Evolutionary conservation across 345 rosid species (phyloP).

Genomic region (Arabis hirsuta): DNA sequence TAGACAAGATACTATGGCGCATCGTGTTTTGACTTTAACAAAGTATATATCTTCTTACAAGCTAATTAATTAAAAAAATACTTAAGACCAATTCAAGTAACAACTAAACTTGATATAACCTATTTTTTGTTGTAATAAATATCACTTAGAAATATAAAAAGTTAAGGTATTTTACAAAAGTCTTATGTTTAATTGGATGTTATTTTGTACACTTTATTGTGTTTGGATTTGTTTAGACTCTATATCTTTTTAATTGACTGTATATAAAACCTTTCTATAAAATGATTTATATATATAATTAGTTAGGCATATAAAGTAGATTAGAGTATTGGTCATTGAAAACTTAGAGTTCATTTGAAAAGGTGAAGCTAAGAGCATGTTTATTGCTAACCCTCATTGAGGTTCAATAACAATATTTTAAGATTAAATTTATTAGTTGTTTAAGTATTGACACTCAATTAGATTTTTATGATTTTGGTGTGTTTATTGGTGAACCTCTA

Average conservation of each 20-base stretch:
- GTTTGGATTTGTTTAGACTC: not conserved
- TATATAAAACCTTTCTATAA: not conserved
- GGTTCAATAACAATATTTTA: too few relatives aligned
- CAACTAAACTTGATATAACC: too few relatives aligned
- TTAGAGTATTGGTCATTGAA: not conserved
- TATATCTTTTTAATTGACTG: not conserved
- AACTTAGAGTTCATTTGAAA: conserved; percentile 10
- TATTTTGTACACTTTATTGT: not conserved
- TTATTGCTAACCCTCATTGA: too few relatives aligned
- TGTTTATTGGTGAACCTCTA: too few relatives aligned
- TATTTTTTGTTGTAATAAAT: too few relatives aligned
- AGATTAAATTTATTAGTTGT: too few relatives aligned
- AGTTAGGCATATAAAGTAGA: not conserved
- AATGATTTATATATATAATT: not conserved
- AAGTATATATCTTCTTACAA: conserved; percentile 5
- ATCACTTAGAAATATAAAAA: too few relatives aligned
- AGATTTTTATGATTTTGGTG: too few relatives aligned
- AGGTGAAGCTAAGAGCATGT: conserved; percentile 14
- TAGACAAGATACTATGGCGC: too few relatives aligned
- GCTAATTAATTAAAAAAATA: not conserved
- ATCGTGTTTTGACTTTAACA: conserved; percentile 1
- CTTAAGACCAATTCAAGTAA: too few relatives aligned
- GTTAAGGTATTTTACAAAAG: not conserved
- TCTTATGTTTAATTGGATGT: not conserved
- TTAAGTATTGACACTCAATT: too few relatives aligned